A percentile compares a stretch with the other conserved stretches of the same genome.
Evolutionary conservation across 2,329 filamentous ascomycete species (phyloP).

Genomic region (Fusarium begoniae): DNA sequence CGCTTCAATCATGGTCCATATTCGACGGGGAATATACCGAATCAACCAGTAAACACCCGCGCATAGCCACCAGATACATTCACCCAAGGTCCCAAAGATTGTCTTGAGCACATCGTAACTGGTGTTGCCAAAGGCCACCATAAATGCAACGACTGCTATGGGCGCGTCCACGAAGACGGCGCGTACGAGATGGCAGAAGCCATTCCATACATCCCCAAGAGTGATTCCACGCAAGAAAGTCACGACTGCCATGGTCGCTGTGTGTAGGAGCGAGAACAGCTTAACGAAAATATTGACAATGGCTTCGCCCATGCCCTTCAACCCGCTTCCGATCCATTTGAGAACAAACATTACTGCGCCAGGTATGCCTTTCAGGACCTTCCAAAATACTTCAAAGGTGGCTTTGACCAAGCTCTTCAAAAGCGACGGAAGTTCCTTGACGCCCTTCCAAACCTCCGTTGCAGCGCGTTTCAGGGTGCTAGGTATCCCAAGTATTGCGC

Average conservation of each 20-base stretch:
- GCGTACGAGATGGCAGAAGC: constrained; percentile 42
- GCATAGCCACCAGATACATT: constrained; percentile 38
- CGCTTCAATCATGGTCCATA: constrained; percentile 46
- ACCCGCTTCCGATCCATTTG: constrained; percentile 44
- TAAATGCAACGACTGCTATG: constrained; percentile 37
- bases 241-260: constrained; percentile 45
- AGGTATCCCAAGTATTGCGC: constrained; percentile 28
- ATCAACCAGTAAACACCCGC: constrained; percentile 43
- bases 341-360: constrained; percentile 38
- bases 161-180: constrained; percentile 48
- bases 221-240: constrained; percentile 50
- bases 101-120: constrained; percentile 41
- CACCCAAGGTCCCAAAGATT: constrained; percentile 46
- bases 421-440: constrained; percentile 33
- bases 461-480: constrained; percentile 6
- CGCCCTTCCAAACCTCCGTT: constrained; percentile 19
- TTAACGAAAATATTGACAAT: constrained; percentile 39
- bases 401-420: constrained; percentile 5
- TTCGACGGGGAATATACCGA: constrained; percentile 47
- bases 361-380: constrained; percentile 29
- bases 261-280: constrained; percentile 49
- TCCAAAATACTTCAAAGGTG: constrained; percentile 33
- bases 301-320: constrained; percentile 41
- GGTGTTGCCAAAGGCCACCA: constrained; percentile 36
- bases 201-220: constrained; percentile 52